Evolutionary conservation across 78 protist genomes (phyloP), one percentile per base, ranked within the genome.

Genomic region (Dictyostelium purpureum): DNA sequence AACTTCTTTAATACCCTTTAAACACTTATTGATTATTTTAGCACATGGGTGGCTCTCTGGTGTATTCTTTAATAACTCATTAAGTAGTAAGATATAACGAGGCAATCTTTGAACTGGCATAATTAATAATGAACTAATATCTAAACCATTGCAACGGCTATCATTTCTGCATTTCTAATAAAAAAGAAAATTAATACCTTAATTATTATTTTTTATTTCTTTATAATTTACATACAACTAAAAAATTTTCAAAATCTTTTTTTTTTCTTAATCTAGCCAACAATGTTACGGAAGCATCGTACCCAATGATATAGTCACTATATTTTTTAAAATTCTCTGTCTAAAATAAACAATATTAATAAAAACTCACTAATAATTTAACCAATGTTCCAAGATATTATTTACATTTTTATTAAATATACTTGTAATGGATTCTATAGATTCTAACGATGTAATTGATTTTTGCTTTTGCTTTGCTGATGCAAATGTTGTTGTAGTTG

Each of bases 61-160:
- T 59, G 76, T 47, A 31, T 52, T 75, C 45, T 85, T 85, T 12
- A 85, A 18, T 35, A 85, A 54, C 59, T 85, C 90, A 65, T 51
- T 63, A 7, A 66, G 51, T 4, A 80, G 38, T 51, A 63, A 80
- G 19, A 63, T 51, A 66, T 66, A 63, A 18, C 75, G 28, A 31
- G 92, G 92, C 47, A 85, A 33, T 59, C 92, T 63, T 85, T 85
- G 92, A 33, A 85, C 92, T 56, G 92, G 92, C 92, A 85, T 85
- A 61, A 85, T 85, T 1, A 85, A 45, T 24, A 85, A 12, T 28
- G 82, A 73, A 35, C 28, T 47, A 11, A 67, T 5, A 47, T 85
- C 92, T 11, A 71, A 51, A 35, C 92, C 82, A 85, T 85, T 85
- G 7, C 65, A 57, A 33, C 49, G n/a, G 11, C 70, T 11, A 85